Base-by-base conservation (phyloP, 2,329 filamentous ascomycete genomes). In the Aspergillus sojae region DNA sequence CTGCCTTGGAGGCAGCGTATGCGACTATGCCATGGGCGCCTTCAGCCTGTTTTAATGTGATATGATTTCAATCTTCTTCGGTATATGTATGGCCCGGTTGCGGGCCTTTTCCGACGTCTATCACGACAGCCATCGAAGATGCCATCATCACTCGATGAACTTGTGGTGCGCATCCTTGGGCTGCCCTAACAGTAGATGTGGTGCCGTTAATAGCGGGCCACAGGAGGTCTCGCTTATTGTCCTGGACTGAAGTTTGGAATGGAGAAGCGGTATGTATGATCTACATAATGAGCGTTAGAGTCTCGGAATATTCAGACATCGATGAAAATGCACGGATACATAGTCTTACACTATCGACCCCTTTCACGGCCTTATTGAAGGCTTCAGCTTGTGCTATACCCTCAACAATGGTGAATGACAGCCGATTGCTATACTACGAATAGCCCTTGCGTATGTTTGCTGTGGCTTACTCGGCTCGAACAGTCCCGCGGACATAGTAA, bases 181-280 rank as follows among this genome's bases (percentile, higher is more conserved):
- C 43, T 19, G 50, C 26, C 21, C 19, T 28, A 3, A 63, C 43
- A 2, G 60, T 23, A 2, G n/a, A 26, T 2, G 14, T 36, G 4
- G 61, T 63, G 7, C 57, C 61, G 6, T 43, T 45, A 52, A 63
- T 57, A 10, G 61, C 57, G 5, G 61, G 61, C 4, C 41, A 26
- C 10, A 63, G 50, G 5, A 63, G 48, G 21, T 63, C 61, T 7
- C 23, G 21, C 14, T 56, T 34, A 28, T 48, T 59, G 57, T 45
- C 32, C 39, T 2, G 54, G 2, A 41, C 48, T 46, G 34, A 28
- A 12, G 5, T 12, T 10, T 12, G 11, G 21, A 46, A 46, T 21
- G 45, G 45, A 6, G n/a, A 23, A 12, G 45, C 45, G 19, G 21
- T 46, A 26, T 46, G 21, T 3, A 46, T 12, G 11, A 46, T 26